These are phyloP conservation scores for Pyrus hybrid DNA, from an alignment of 331 rosid species.

Conservation along the genomic window DNA sequence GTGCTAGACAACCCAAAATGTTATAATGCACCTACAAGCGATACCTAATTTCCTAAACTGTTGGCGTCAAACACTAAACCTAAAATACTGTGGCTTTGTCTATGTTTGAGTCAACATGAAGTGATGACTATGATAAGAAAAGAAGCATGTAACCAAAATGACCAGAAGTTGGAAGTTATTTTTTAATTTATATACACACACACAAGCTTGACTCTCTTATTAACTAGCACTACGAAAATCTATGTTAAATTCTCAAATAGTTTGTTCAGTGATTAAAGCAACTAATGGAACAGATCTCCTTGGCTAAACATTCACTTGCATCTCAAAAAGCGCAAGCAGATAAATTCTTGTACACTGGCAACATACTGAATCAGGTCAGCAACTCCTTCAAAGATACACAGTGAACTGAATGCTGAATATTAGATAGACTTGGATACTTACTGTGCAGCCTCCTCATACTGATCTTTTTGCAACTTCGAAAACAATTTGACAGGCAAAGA, in stretches of 20 bases:
- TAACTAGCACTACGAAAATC: neutral
- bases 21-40: too few species aligned
- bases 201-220: neutral
- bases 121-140: neutral
- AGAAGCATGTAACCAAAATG: neutral
- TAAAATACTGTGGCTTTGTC: too few species aligned
- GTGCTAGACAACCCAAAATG: too few species aligned
- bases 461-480: slow-evolving; percentile 64
- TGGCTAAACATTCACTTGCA: neutral
- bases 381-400: neutral
- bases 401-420: neutral
- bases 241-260: neutral
- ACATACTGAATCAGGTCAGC: neutral
- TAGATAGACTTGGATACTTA: slow-evolving; percentile 34
- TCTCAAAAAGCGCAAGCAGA: neutral
- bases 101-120: neutral
- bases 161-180: neutral
- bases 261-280: neutral
- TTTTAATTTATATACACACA: neutral
- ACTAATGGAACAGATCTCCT: neutral
- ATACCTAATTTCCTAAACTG: too few species aligned
- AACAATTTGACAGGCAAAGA: slow-evolving; percentile 85
- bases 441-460: slow-evolving; percentile 85
- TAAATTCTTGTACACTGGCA: neutral
- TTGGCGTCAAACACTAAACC: too few species aligned